phyloP scores from a whole-genome alignment of 2,329 filamentous ascomycete species.

The Chaetomium sp. region DNA sequence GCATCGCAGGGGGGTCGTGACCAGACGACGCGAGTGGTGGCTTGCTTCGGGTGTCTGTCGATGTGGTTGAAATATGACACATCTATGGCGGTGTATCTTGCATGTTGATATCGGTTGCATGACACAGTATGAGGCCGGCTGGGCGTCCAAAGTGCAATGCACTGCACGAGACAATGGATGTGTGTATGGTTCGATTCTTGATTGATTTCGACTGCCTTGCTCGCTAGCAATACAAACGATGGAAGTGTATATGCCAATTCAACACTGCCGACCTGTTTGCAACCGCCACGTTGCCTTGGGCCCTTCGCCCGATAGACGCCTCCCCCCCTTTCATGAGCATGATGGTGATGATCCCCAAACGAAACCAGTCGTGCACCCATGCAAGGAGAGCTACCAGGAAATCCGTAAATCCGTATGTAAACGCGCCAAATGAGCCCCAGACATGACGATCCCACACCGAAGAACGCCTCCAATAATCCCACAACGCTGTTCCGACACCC shows the following conservation, averaged over 20 bases:
- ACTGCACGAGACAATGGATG: background rate
- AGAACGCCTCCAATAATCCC: slow-evolving; percentile 2
- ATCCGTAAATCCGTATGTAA: slow-evolving; percentile 11
- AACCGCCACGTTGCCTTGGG: slow-evolving; percentile 9
- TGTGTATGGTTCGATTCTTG: slow-evolving; percentile 5
- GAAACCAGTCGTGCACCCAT: slow-evolving; percentile 9
- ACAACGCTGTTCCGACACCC: slow-evolving; percentile 6
- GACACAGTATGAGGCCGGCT: background rate
- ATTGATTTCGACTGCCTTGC: background rate
- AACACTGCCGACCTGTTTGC: slow-evolving; percentile 2
- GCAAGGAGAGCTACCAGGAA: slow-evolving; percentile 15
- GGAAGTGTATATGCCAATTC: slow-evolving; percentile 12
- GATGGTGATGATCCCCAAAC: slow-evolving; percentile 6
- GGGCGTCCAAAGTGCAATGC: background rate
- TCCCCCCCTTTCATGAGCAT: background rate
- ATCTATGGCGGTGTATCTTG: slow-evolving; percentile 19
- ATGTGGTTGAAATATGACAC: slow-evolving; percentile 13
- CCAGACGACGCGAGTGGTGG: background rate
- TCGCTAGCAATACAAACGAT: slow-evolving; percentile 10
- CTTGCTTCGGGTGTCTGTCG: background rate
- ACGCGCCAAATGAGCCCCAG: slow-evolving; percentile 2
- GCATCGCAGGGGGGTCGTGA: background rate
- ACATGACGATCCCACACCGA: background rate
- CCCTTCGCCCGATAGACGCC: slow-evolving; percentile 14
- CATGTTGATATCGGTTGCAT: slow-evolving; percentile 20